Conservation (phyloP, 2,329 filamentous ascomycete genomes). For the Colletotrichum tanaceti region DNA sequence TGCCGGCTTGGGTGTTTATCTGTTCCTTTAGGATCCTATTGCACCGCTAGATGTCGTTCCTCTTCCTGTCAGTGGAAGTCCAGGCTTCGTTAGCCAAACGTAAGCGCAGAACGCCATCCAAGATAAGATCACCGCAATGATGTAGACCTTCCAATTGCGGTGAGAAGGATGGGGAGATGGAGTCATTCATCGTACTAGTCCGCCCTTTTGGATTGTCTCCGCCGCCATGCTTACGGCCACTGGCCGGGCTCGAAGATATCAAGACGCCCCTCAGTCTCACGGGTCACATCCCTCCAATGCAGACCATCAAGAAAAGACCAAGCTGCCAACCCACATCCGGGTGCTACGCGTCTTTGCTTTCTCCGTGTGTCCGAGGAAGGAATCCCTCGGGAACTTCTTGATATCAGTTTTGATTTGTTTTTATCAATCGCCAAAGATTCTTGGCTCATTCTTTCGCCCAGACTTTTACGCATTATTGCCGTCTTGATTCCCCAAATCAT, state of each 20-base stretch:
- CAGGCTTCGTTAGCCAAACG: not conserved
- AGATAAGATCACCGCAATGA: conserved; percentile 12
- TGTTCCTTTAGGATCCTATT: not conserved
- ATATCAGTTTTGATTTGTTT: too few relatives aligned
- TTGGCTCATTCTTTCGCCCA: too few relatives aligned
- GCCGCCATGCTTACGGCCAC: not conserved
- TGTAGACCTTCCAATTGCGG: conserved; percentile 31
- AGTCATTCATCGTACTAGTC: too few relatives aligned
- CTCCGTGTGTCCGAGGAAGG: not conserved
- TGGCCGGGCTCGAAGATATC: not conserved
- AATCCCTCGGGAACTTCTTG: not conserved
- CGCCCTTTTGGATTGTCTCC: not conserved
- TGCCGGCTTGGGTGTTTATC: not conserved
- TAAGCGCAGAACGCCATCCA: not conserved
- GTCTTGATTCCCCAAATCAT: not conserved
- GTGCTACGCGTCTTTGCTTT: not conserved
- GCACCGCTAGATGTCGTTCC: not conserved
- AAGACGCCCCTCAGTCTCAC: not conserved
- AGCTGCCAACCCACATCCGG: too few relatives aligned
- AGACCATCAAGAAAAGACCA: too few relatives aligned
- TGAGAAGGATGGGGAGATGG: conserved; percentile 9
- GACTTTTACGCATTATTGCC: too few relatives aligned
- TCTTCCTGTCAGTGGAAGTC: not conserved
- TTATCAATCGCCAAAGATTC: not conserved
- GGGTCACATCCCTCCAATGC: not conserved